Percentiles rank a stretch among this genome's conserved stretches.
phyloP scores from a whole-genome alignment of 2,329 filamentous ascomycete genomes.

The Aspergillus costaricaensis region DNA sequence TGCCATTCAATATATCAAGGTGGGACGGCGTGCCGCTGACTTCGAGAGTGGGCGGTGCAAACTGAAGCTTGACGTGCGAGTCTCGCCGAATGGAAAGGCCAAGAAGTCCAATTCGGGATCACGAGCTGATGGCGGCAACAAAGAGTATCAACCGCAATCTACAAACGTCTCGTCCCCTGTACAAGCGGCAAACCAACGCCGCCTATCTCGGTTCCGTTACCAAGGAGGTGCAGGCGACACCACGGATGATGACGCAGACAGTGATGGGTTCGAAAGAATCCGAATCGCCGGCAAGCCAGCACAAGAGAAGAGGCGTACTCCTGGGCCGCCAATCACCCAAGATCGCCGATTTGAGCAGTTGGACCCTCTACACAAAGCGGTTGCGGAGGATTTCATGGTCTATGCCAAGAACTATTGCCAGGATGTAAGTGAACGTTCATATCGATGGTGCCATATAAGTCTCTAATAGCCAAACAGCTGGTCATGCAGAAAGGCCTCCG shows the following conservation, averaged over 20 bases:
- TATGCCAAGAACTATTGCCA: constrained; percentile 47
- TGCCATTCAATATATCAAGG: constrained; percentile 66
- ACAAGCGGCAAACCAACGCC: constrained; percentile 47
- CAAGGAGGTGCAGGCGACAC: constrained; percentile 25
- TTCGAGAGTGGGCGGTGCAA: constrained; percentile 48
- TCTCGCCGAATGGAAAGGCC: constrained; percentile 46
- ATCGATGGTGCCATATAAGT: neutral
- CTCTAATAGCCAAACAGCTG: constrained; percentile 33
- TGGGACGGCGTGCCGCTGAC: constrained; percentile 48
- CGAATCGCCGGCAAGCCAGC: constrained; percentile 37
- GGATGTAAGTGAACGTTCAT: constrained; percentile 32
- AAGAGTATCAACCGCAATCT: constrained; percentile 57
- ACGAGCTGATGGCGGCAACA: constrained; percentile 37
- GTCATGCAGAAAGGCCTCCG: constrained; percentile 47
- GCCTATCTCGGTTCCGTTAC: constrained; percentile 31
- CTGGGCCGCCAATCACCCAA: constrained; percentile 51
- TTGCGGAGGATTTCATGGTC: constrained; percentile 52
- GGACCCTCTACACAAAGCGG: constrained; percentile 45
- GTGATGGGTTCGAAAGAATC: constrained; percentile 48
- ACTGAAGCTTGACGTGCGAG: constrained; percentile 57
- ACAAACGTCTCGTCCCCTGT: constrained; percentile 69
- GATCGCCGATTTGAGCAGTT: constrained; percentile 46
- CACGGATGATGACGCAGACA: constrained; percentile 38
- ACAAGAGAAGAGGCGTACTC: constrained; percentile 26
- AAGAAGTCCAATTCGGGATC: constrained; percentile 31